Base-by-base conservation (phyloP, 192 early-diverging fungal genomes). In the Rhizophagus sp. region DNA sequence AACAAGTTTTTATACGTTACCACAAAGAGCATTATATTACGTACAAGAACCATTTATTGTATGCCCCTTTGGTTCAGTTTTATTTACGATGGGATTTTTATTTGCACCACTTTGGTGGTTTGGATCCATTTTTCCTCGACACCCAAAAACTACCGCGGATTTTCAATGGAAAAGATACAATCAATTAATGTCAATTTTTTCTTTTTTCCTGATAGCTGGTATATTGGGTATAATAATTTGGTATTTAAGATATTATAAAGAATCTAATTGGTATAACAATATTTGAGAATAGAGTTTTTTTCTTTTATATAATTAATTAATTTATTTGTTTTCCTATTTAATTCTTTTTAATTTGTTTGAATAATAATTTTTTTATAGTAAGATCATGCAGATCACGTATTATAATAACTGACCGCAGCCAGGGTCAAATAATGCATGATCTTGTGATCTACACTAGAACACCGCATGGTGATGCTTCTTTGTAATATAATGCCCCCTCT, bases 141-240 rank as follows among this genome's bases (percentile, higher is more conserved):
- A 75, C 47, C 36, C 63, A 15, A 44, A 24, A 10, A 44, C 27
- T 36, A 68, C 49, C 5, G 17, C 69, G 7, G 79, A 83, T 64
- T 66, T 15, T 41, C 63, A 47, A 49, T 83, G 82, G 82, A 70
- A 80, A 72, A 75, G 30, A 44, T 83, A 83, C 50, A 83, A 83
- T 76, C 36, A 57, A 41, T 66, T 79, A 41, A 80, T 83, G 78
- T 79, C 82, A 19, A 44, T 69, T 24, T 47, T 83, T 66, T 83
- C 82, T 3, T 76, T 62, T 2, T 71, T 83, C 65, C 30, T 83
- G 13, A 74, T 83, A 39, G 39, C 30, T 12, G 67, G 36, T 64
- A 75, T 83, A 41, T 22, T 83, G 30, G 69, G 24, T 22, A 41
- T 75, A 9, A 25, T 49, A 44, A 81, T 83, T 50, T 83, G 82